Evolutionary conservation across 2,329 filamentous ascomycete genomes (phyloP).

Genomic region (Ambrosiella beaveri): DNA sequence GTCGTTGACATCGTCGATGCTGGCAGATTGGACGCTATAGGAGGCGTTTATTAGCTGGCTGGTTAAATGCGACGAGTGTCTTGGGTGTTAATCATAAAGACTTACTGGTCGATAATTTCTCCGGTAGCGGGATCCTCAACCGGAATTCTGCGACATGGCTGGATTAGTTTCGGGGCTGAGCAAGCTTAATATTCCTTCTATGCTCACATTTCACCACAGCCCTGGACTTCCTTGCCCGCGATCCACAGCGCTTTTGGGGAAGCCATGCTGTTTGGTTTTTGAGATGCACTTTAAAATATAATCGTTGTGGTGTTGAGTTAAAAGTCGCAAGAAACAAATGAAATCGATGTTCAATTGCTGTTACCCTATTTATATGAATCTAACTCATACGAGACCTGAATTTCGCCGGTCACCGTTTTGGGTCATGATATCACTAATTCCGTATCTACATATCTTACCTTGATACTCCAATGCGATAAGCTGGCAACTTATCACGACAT

Average conservation of each 20-base stretch:
- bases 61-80: not conserved
- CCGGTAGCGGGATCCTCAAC: conserved; percentile 37
- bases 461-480: too few relatives aligned
- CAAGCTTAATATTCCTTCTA: conserved; percentile 10
- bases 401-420: not conserved
- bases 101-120: conserved; percentile 33
- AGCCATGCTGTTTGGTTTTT: not conserved
- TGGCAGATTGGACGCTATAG: conserved; percentile 19
- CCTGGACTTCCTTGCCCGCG: conserved; percentile 18
- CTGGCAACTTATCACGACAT: not conserved
- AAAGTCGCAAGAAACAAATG: not conserved
- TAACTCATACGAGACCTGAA: not conserved
- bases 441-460: not conserved
- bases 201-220: conserved; percentile 29
- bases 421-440: not conserved
- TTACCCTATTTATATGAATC: not conserved
- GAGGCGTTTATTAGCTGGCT: not conserved
- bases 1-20: conserved; percentile 28
- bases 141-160: conserved; percentile 24
- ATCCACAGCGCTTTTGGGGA: conserved; percentile 16
- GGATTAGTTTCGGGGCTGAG: not conserved
- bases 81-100: not conserved
- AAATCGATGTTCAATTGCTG: not conserved
- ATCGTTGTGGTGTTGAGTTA: not conserved
- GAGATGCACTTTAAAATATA: not conserved